These are phyloP conservation scores for Radiomyces spectabilis DNA, from an alignment of 192 early-diverging fungal genomes.

Conservation along the genomic window DNA sequence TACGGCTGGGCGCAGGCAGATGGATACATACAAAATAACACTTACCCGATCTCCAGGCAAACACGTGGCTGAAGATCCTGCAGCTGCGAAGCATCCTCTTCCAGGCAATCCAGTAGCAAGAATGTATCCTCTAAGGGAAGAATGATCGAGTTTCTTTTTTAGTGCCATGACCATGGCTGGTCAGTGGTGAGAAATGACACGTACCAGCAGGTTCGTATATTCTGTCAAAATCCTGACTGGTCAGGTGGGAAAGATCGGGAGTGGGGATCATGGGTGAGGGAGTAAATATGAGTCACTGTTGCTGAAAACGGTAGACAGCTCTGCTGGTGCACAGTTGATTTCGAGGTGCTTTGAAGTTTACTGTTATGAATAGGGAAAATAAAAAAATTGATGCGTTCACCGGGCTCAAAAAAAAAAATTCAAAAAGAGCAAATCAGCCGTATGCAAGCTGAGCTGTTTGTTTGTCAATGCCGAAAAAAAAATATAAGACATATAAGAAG, in stretches of 20 bases:
- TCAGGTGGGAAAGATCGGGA: constrained; percentile 70
- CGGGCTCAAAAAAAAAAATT: neutral
- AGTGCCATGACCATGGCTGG: neutral
- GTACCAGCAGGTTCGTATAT: constrained; percentile 87
- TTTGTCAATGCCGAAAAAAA: neutral
- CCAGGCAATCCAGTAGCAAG: constrained; percentile 87
- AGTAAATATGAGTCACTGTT: constrained; percentile 1
- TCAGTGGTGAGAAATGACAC: neutral
- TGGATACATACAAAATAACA: neutral
- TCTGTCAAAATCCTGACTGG: constrained; percentile 46
- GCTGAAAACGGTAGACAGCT: neutral
- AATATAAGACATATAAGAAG: neutral
- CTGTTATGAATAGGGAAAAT: too few species aligned
- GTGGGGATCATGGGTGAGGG: constrained; percentile 56
- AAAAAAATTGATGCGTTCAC: too few species aligned
- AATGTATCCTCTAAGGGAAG: constrained; percentile 80
- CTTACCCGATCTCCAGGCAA: constrained; percentile 83
- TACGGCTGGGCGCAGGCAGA: too few species aligned
- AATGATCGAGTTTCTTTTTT: neutral
- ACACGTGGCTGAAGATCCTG: constrained; percentile 48
- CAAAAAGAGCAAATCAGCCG: neutral
- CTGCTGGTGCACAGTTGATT: neutral
- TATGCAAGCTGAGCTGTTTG: neutral
- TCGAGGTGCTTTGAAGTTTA: too few species aligned
- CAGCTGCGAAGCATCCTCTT: constrained; percentile 56